Evolutionary conservation across 1,284 basidiomycete genomes (phyloP).

Genomic region (Ganoderma multipileum): DNA sequence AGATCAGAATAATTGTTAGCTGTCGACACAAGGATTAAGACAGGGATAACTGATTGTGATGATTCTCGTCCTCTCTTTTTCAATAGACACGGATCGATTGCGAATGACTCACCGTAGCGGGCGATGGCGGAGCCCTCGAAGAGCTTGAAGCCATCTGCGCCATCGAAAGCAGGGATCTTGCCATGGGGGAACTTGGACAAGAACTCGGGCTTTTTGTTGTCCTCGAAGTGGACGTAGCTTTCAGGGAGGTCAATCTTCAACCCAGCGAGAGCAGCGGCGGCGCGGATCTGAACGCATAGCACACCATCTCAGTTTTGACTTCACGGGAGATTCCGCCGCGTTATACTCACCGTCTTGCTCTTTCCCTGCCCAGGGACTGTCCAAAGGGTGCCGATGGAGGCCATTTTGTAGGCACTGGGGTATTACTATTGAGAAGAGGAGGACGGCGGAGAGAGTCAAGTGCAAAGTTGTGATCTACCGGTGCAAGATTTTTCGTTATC

Average conservation of each 20-base stretch:
- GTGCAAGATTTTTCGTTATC: slow-evolving; percentile 23
- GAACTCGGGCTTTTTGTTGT: slow-evolving; percentile 84
- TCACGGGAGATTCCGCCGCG: background rate
- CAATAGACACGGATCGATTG: slow-evolving; percentile 5
- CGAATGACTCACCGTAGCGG: slow-evolving; percentile 78
- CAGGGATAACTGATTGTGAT: slow-evolving; percentile 63
- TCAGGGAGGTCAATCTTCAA: slow-evolving; percentile 68
- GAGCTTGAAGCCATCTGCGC: slow-evolving; percentile 80
- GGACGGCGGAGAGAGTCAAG: slow-evolving; percentile 8
- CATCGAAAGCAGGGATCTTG: slow-evolving; percentile 87
- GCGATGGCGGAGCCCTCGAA: slow-evolving; percentile 86
- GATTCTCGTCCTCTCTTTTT: slow-evolving; percentile 46
- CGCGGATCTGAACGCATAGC: slow-evolving; percentile 60
- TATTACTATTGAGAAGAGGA: slow-evolving; percentile 10
- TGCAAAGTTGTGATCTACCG: slow-evolving; percentile 14
- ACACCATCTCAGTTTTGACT: background rate
- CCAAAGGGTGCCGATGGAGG: slow-evolving; percentile 68
- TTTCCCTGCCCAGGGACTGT: slow-evolving; percentile 48
- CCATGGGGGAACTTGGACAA: slow-evolving; percentile 83
- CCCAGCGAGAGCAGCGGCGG: slow-evolving; percentile 76
- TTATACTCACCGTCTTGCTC: slow-evolving; percentile 56
- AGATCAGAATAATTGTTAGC: slow-evolving; percentile 44
- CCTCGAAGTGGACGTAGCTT: slow-evolving; percentile 68
- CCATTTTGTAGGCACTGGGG: slow-evolving; percentile 48
- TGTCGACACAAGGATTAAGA: slow-evolving; percentile 58